Evolutionary conservation across 2,329 filamentous ascomycete species (phyloP), one percentile per base, ranked within the genome.

Genomic region (Trichophyton benhamiae): DNA sequence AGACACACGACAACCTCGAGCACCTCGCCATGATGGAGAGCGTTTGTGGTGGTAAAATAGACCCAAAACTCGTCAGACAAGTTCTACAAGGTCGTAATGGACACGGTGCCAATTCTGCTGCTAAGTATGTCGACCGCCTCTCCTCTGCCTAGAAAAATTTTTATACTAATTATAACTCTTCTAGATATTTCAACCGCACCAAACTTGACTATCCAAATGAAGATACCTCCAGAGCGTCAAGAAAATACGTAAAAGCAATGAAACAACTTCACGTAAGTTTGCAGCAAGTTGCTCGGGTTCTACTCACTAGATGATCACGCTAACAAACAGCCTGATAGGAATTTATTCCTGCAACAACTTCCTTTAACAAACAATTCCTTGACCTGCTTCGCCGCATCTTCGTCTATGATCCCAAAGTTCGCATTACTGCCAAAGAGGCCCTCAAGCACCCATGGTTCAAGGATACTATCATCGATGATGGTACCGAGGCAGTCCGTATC

Each of bases 21-120:
- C 84, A 87, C 70, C 77, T 87, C 55, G 83, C 83, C 42, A 87
- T 87, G 84, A 87, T 87, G 84, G 83, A 87, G 71, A 78, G 79
- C 9, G 82, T 85, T 7, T 84, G 82, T 68, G 79, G 78, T 46
- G 74, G 75, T 53, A 80, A 79, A 65, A 79, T 85, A 49, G 82
- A 85, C 63, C 70, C 78, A 6, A 78, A 79, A 38, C 72, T 84
- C 27, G 78, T 84, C 60, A 76, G 76, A 65, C 77, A 80, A 62
- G 81, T 83, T 30, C 75, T 77, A 65, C 71, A 78, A 68, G 72
- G 75, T 66, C 69, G 79, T 68, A 69, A 79, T 66, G 71, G 75
- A 48, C 76, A 76, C 65, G 78, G 74, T 70, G 69, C 77, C 53
- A 84, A 82, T 65, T 76, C 79, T 27, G 79, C 82, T 41, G 75